Base-by-base conservation (phyloP, 768 basidiomycete genomes). In the Cubamyces lactineus region DNA sequence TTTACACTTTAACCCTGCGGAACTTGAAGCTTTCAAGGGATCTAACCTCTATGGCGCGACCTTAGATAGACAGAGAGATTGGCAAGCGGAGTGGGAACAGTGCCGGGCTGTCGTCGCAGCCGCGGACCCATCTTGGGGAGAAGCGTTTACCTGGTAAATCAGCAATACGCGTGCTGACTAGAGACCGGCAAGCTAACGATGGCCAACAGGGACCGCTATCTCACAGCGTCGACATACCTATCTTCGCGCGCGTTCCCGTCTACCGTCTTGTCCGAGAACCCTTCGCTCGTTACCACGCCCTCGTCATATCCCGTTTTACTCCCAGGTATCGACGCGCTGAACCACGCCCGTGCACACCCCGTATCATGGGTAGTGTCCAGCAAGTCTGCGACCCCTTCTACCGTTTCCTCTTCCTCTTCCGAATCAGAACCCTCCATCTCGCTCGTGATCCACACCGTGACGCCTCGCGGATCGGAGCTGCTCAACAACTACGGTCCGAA, bases 401-500 rank as follows among this genome's bases (percentile, higher is more conserved):
- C 69, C 41, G 41, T 62, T 6, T 49, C 41, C 16, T 1, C 42
- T n/a, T n/a, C n/a, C n/a, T n/a, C n/a, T n/a, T n/a, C n/a, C n/a
- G n/a, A n/a, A 3, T 8, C 65, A 16, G 69, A 70, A 24, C 72
- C 81, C 50, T 74, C 73, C 16, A 82, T 96, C 57, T 85, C 89
- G 1, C 80, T 96, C 53, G 77, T 91, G 2, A 74, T 82, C 7
- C 88, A 88, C 67, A 72, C 68, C 0, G 51, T 77, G 0, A 75
- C 79, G 3, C 63, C 64, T 1, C 63, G 74, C 1, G 82, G 80
- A 16, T 69, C 79, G 24, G 89, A 94, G 71, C 76, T 96, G 19
- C 86, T 88, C 77, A 96, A 95, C 76, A 96, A 96, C 72, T 97
- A 97, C 72, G 96, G 95, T 0, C 84, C 87, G 0, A 97, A 97